These are phyloP conservation scores for Tricholoma flavovirens DNA, from an alignment of 768 basidiomycete genomes.

Conservation along the genomic window DNA sequence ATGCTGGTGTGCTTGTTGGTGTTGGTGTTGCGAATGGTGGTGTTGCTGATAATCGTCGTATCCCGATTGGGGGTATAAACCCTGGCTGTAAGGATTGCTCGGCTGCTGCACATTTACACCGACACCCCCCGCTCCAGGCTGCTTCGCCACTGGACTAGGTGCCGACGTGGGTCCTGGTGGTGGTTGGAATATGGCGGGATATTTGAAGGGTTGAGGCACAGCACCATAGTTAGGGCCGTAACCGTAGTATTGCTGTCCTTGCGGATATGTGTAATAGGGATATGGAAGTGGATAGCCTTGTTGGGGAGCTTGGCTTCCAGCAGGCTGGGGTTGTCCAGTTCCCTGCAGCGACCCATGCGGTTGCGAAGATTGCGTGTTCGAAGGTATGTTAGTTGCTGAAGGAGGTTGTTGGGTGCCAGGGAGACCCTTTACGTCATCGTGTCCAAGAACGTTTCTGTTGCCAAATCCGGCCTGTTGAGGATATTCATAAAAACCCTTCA, in stretches of 20 bases:
- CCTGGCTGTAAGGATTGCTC: slow-evolving; percentile 56
- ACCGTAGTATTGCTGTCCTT: slow-evolving; percentile 71
- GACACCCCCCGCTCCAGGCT: slow-evolving; percentile 45
- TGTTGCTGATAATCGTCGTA: slow-evolving; percentile 50
- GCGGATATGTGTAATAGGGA: slow-evolving; percentile 61
- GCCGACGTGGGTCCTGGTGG: slow-evolving; percentile 64
- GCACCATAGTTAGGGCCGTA: slow-evolving; percentile 47
- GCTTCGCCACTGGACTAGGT: slow-evolving; percentile 62
- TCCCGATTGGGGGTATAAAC: slow-evolving; percentile 54
- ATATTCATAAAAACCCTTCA: slow-evolving; percentile 76
- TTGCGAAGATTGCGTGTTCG: slow-evolving; percentile 49
- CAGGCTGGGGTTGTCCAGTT: slow-evolving; percentile 52
- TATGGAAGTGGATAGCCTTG: slow-evolving; percentile 61
- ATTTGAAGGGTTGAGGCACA: slow-evolving; percentile 71
- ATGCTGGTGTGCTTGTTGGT: slow-evolving; percentile 47
- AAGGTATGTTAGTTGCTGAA: slow-evolving; percentile 41
- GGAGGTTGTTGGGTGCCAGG: slow-evolving; percentile 55
- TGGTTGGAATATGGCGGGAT: slow-evolving; percentile 70
- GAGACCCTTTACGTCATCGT: slow-evolving; percentile 73
- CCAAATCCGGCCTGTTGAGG: slow-evolving; percentile 57
- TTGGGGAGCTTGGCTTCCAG: slow-evolving; percentile 57
- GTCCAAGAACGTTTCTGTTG: slow-evolving; percentile 57
- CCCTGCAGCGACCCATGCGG: slow-evolving; percentile 47
- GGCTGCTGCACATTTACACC: slow-evolving; percentile 42
- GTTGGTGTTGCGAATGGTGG: slow-evolving; percentile 43